Percentiles rank a stretch among this genome's conserved stretches.
phyloP scores from a whole-genome alignment of 805 yeast genomes.

The Ogataea saltuana region DNA sequence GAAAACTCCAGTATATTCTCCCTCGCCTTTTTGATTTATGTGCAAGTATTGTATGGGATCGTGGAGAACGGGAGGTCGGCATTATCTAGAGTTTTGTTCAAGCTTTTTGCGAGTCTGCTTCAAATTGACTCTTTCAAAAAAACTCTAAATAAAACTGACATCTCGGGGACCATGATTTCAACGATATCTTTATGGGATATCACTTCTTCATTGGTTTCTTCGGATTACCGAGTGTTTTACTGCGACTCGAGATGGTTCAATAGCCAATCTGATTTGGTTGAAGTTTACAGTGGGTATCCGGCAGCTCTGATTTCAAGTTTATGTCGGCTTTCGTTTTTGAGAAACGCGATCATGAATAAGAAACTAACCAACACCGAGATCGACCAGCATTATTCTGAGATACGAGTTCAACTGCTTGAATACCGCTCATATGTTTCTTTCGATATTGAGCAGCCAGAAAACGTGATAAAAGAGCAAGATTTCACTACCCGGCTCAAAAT shows the following conservation, averaged over 20 bases:
- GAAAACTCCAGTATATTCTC: slow-evolving; percentile 23
- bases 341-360: slow-evolving; percentile 17
- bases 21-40: slow-evolving; percentile 40
- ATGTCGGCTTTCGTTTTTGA: slow-evolving; percentile 37
- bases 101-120: slow-evolving; percentile 41
- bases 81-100: slow-evolving; percentile 38
- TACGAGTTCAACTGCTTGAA: slow-evolving; percentile 30
- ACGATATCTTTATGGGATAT: slow-evolving; percentile 46
- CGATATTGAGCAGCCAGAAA: slow-evolving; percentile 7
- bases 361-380: slow-evolving; percentile 11
- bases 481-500: slow-evolving; percentile 35
- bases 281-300: slow-evolving; percentile 45
- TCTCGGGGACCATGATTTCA: slow-evolving; percentile 34
- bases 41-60: slow-evolving; percentile 42
- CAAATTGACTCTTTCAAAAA: slow-evolving; percentile 32
- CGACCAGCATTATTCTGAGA: slow-evolving; percentile 25
- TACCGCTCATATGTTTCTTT: slow-evolving; percentile 38
- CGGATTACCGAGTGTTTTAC: slow-evolving; percentile 44
- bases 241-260: slow-evolving; percentile 44
- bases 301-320: slow-evolving; percentile 40
- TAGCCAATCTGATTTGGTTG: slow-evolving; percentile 31
- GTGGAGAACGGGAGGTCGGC: slow-evolving; percentile 44
- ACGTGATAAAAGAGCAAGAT: slow-evolving; percentile 15
- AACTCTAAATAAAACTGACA: slow-evolving; percentile 35
- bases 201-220: slow-evolving; percentile 41